A percentile compares a stretch with the other conserved stretches of the same genome.
Conservation (phyloP, 2,329 filamentous ascomycete species). For the Pyricularia sp. region DNA sequence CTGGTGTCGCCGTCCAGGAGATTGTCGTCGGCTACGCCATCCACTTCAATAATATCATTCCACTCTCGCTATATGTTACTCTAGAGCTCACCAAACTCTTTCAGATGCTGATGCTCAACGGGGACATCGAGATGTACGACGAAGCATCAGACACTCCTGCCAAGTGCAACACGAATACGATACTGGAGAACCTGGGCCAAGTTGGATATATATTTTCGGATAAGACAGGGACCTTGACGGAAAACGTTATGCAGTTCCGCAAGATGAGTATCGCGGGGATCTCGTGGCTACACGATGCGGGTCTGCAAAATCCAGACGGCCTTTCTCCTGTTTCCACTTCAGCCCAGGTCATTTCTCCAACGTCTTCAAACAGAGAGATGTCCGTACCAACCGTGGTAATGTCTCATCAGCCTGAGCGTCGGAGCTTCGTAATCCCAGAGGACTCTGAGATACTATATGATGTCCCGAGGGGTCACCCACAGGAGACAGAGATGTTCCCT, state of each 20-base stretch:
- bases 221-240: slow-evolving; percentile 89
- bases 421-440: slow-evolving; percentile 7
- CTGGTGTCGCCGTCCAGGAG: slow-evolving; percentile 66
- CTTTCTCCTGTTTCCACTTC: not conserved
- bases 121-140: slow-evolving; percentile 87
- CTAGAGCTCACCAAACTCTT: slow-evolving; percentile 80
- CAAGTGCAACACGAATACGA: slow-evolving; percentile 85
- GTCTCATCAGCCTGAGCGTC: slow-evolving; percentile 10
- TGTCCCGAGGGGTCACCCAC: not conserved
- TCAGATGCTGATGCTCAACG: slow-evolving; percentile 68
- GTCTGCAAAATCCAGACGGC: slow-evolving; percentile 39
- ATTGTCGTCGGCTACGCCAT: slow-evolving; percentile 88
- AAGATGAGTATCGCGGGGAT: slow-evolving; percentile 86
- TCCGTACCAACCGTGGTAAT: not conserved
- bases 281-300: slow-evolving; percentile 77
- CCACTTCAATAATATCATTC: slow-evolving; percentile 95
- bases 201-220: slow-evolving; percentile 87
- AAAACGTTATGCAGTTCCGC: slow-evolving; percentile 92
- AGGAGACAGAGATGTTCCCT: not conserved
- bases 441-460: slow-evolving; percentile 6
- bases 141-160: slow-evolving; percentile 75
- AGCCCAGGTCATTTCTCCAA: not conserved
- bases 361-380: not conserved
- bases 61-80: slow-evolving; percentile 82
- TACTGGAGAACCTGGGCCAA: slow-evolving; percentile 88